These are phyloP conservation scores for Oxytropis ochrocephala DNA, from an alignment of 306 rosid genomes.

Conservation along the genomic window DNA sequence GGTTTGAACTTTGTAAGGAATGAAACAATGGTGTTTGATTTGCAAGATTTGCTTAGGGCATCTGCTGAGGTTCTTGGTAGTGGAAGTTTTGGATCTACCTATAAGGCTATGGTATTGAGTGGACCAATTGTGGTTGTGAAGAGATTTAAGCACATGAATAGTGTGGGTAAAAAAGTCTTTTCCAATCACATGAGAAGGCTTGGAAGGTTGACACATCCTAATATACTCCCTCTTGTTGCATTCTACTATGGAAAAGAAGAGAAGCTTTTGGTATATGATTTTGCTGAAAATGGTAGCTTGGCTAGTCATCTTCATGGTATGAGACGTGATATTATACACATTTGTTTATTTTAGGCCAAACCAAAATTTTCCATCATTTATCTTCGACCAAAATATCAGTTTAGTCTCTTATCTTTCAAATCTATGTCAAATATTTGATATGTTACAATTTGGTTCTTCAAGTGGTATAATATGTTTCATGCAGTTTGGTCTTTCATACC, in stretches of 20 bases:
- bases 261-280: constrained; percentile 53
- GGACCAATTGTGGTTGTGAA: constrained; percentile 74
- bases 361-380: no score
- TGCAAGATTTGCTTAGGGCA: constrained; percentile 67
- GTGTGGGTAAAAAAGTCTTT: constrained; percentile 49
- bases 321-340: no score
- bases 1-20: constrained; percentile 38
- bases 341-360: no score
- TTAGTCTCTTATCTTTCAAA: no score
- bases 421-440: no score
- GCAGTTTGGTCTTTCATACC: no score
- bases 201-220: constrained; percentile 56
- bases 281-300: constrained; percentile 50
- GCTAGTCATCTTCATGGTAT: constrained; percentile 71
- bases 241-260: constrained; percentile 56
- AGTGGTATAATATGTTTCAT: no score
- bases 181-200: constrained; percentile 60
- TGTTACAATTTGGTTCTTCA: no score
- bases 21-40: constrained; percentile 40
- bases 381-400: no score
- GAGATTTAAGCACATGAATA: constrained; percentile 71
- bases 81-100: constrained; percentile 80
- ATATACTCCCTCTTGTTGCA: constrained; percentile 54
- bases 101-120: constrained; percentile 50
- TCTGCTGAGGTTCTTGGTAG: constrained; percentile 79